Base-by-base conservation (phyloP, 768 basidiomycete species). In the Russula dissimulans region DNA sequence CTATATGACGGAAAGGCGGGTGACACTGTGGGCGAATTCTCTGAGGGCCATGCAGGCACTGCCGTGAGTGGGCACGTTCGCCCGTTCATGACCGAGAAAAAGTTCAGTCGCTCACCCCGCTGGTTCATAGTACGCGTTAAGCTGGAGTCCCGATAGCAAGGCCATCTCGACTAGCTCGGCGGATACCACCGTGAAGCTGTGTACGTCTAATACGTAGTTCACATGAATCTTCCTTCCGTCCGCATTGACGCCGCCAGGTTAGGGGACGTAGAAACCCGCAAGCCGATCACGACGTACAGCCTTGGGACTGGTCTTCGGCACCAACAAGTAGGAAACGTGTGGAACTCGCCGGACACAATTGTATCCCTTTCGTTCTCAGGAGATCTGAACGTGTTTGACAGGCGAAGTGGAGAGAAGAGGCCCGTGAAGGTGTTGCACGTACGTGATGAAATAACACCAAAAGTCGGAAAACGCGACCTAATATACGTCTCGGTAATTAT, bases 1-100 rank as follows among this genome's bases (percentile, higher is more conserved):
- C 67, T 97, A 12, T 95, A 95, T 69, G 91, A 95, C 58, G 95
- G 95, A 31, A 88, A 89, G 71, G 85, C 82, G 2, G 95, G 94
- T 1, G 90, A 95, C 31, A 84, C 83, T 4, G 64, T 87, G 22
- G 79, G 76, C 17, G 90, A 91, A 66, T 68, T 94, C 53, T 78
- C 79, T 12, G 85, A 87, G 57, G 79, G 82, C 4, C 90, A 93
- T 70, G 84, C 81, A 68, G 90, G 89, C 47, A 85, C 79, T 65
- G 82, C 89, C 57, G 89, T 91, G 71, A 66, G 87, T 79, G 45
- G 34, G 17, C 46, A 22, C 51, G 15, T 54, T 14, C 36, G 47
- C 4, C 42, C 11, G 5, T 55, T 3, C 7, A 39, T 43, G 34
- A 36, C 51, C 18, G 7, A 10, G 10, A 36, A n/a, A 31, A 38